Percentiles rank a stretch among this genome's conserved stretches.
Conservation (phyloP, 2,329 filamentous ascomycete species). For the Penicillium sp. region DNA sequence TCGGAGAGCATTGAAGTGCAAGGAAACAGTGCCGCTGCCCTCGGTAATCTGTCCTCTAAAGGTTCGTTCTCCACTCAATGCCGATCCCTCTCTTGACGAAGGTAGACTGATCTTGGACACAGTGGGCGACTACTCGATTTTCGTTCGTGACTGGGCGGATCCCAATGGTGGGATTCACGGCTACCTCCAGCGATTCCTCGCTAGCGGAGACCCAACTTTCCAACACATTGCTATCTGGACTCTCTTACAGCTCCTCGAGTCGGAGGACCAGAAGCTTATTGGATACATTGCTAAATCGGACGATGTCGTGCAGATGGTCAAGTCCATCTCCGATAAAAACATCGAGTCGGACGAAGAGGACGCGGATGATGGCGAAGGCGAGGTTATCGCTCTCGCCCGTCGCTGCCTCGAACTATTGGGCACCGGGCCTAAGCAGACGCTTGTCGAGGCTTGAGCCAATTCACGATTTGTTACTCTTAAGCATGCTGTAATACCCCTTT, state of each 20-base stretch:
- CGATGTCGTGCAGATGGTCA: slow-evolving; percentile 87
- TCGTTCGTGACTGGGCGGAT: slow-evolving; percentile 87
- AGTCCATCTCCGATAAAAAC: slow-evolving; percentile 80
- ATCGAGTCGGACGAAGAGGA: slow-evolving; percentile 81
- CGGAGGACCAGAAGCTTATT: slow-evolving; percentile 84
- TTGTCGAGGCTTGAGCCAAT: slow-evolving; percentile 64
- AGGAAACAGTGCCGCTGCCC: slow-evolving; percentile 90
- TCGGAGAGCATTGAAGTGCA: slow-evolving; percentile 97
- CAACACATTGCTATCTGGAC: slow-evolving; percentile 99
- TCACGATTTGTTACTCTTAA: slow-evolving; percentile 2
- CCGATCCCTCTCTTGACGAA: slow-evolving; percentile 1
- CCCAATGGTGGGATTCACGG: slow-evolving; percentile 93
- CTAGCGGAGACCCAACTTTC: slow-evolving; percentile 92
- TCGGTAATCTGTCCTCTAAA: slow-evolving; percentile 96
- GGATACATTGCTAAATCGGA: slow-evolving; percentile 82
- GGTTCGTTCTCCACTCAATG: slow-evolving; percentile 39
- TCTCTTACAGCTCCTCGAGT: slow-evolving; percentile 87
- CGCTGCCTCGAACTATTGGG: slow-evolving; percentile 82
- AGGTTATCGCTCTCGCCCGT: slow-evolving; percentile 85
- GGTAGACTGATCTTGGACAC: slow-evolving; percentile 35
- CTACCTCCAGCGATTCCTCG: slow-evolving; percentile 86
- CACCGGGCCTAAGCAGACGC: slow-evolving; percentile 66
- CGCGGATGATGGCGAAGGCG: slow-evolving; percentile 83
- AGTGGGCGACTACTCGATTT: slow-evolving; percentile 93
- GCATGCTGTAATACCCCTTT: slow-evolving; percentile 7